phyloP scores from a whole-genome alignment of 805 yeast genomes.

The Yarrowia osloensis region DNA sequence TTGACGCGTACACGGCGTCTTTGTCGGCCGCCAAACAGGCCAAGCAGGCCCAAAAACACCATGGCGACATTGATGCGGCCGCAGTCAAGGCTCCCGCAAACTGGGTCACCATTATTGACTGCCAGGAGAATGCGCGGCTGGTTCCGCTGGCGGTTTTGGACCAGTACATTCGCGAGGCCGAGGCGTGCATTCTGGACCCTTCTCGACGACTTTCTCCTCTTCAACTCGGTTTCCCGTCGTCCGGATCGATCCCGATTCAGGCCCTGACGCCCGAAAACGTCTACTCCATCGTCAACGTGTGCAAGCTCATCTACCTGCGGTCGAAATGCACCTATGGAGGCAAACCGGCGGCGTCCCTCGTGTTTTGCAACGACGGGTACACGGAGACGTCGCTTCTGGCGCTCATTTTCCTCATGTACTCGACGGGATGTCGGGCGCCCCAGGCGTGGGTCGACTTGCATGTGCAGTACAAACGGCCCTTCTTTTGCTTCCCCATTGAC shows the following conservation, averaged over 20 bases:
- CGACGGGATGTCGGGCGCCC: conserved; percentile 59
- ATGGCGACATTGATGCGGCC: conserved; percentile 25
- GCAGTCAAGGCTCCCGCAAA: conserved; percentile 32
- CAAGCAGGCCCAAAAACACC: neutral
- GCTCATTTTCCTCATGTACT: conserved; percentile 69
- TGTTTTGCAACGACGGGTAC: conserved; percentile 88
- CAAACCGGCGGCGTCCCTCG: conserved; percentile 46
- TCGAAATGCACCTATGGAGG: conserved; percentile 36
- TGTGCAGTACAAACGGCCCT: conserved; percentile 67
- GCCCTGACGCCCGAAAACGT: conserved; percentile 65
- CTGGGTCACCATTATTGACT: conserved; percentile 45
- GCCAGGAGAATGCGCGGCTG: conserved; percentile 39
- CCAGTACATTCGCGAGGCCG: conserved; percentile 36
- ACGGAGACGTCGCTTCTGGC: conserved; percentile 83
- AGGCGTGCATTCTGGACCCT: conserved; percentile 8
- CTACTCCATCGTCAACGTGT: conserved; percentile 62
- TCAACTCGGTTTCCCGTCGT: conserved; percentile 65
- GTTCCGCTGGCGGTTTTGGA: conserved; percentile 36
- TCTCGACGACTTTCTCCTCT: conserved; percentile 32
- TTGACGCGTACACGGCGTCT: conserved; percentile 38
- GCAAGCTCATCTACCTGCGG: conserved; percentile 61
- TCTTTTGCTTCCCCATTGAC: conserved; percentile 79
- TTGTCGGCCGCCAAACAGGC: neutral
- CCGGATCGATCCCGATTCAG: conserved; percentile 80
- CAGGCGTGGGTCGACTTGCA: conserved; percentile 71